These are phyloP conservation scores for Puccinia brachypodii DNA, from an alignment of 1,284 basidiomycete genomes.

Conservation along the genomic window DNA sequence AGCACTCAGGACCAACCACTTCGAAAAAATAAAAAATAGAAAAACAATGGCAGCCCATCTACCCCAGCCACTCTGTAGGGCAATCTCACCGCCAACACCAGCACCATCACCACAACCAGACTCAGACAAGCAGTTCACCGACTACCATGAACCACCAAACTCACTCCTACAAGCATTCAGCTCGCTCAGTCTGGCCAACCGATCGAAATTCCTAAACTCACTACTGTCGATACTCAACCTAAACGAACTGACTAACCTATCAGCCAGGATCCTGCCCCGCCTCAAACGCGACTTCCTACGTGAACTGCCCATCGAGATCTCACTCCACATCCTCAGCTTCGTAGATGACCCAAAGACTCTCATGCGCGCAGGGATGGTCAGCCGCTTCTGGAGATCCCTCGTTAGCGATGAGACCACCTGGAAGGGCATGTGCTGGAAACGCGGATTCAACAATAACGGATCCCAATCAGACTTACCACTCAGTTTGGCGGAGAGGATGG, in stretches of 20 bases:
- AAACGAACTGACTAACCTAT: slow-evolving; percentile 76
- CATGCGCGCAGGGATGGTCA: slow-evolving; percentile 71
- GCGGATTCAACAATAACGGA: slow-evolving; percentile 61
- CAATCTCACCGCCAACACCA: slow-evolving; percentile 50
- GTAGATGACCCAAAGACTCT: slow-evolving; percentile 79
- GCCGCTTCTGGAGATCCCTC: slow-evolving; percentile 72
- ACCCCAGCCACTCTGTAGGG: background rate
- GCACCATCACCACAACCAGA: slow-evolving; percentile 49
- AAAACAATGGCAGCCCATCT: background rate
- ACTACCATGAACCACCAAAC: slow-evolving; percentile 49
- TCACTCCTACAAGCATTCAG: slow-evolving; percentile 53
- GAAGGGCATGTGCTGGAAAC: slow-evolving; percentile 72
- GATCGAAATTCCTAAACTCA: slow-evolving; percentile 66
- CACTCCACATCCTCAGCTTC: slow-evolving; percentile 75
- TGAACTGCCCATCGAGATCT: slow-evolving; percentile 79
- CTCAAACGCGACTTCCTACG: slow-evolving; percentile 83
- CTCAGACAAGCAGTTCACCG: slow-evolving; percentile 51
- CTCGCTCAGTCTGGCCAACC: slow-evolving; percentile 59
- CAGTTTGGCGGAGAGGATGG: slow-evolving; percentile 49
- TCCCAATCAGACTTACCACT: slow-evolving; percentile 29
- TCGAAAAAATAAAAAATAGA: background rate
- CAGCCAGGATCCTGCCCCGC: slow-evolving; percentile 70
- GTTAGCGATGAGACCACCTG: slow-evolving; percentile 81
- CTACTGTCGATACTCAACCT: slow-evolving; percentile 69
- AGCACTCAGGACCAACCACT: background rate